Base-by-base conservation (phyloP, 345 rosid species). In the Aethionema arabicum region DNA sequence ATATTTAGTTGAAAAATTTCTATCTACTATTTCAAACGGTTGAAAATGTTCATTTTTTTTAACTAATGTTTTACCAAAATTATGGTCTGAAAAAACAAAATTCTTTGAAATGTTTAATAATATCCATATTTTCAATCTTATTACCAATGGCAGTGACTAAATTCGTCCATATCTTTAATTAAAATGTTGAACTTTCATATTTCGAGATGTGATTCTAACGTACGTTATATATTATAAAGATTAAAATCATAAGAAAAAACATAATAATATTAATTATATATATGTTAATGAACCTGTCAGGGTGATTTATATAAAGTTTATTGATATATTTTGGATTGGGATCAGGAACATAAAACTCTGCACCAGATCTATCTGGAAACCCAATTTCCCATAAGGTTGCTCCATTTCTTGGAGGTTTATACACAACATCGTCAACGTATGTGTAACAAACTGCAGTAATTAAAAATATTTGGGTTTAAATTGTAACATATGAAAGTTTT, bases 361-460 rank as follows among this genome's bases (percentile, higher is more conserved):
- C 80, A 0, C 95, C 91, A 2, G 91, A 75, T 35, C 96, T 82
- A 76, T 92, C 86, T 16, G 98, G 96, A 59, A 79, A 67, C 29
- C 98, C 98, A 7, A 92, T 89, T 69, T 92, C 96, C 98, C 98
- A 92, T 72, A 92, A 63, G 3, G 95, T 92, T 9, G 86, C 82
- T 30, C 98, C 96, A 52, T 83, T 79, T 69, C 98, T 85, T 46
- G 95, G 93, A 53, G 96, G 93, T 55, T 82, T 78, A 42, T 78
- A 86, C 3, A 82, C 70, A 21, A 92, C 65, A 70, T 81, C 80
- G 35, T 89, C 91, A 70, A 85, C 48, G 56, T 82, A 76, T 16
- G 81, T 66, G 53, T 79, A 68, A 57, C 69, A 70, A 56, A 86
- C 96, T 92, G 76, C 30, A 48, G 27, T 21, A 31, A 48, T 32